A percentile compares a stretch with the other conserved stretches of the same genome.
phyloP scores from a whole-genome alignment of 345 rosid genomes.

The Psidium guajava region DNA sequence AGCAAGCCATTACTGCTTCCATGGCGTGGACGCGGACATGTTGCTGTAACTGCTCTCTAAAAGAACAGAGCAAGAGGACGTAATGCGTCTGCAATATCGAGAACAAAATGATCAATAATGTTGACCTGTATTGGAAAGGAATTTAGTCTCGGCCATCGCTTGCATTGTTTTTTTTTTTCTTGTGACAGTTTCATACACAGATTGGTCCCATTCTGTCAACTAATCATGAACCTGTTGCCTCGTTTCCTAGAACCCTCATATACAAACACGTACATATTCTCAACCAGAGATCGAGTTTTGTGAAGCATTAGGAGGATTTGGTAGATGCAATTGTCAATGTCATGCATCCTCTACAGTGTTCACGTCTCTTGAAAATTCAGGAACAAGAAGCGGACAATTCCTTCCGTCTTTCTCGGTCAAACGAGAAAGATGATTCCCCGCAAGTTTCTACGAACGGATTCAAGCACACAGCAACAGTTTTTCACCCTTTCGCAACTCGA shows the following conservation, averaged over 20 bases:
- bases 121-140: not conserved
- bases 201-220: not conserved
- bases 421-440: not conserved
- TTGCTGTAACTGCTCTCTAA: slow-evolving; percentile 95
- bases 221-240: not conserved
- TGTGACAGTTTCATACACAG: not conserved
- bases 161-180: not conserved
- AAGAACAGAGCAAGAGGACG: slow-evolving; percentile 80
- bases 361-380: not conserved
- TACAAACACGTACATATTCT: not conserved
- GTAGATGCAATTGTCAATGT: not conserved
- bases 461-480: not conserved
- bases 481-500: not conserved
- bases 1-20: slow-evolving; percentile 99
- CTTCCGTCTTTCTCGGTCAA: not conserved
- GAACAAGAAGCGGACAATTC: not conserved
- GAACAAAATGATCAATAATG: not conserved
- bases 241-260: not conserved
- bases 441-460: not conserved
- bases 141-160: not conserved
- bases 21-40: slow-evolving; percentile 98
- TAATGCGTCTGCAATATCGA: slow-evolving; percentile 57
- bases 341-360: not conserved
- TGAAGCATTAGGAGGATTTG: not conserved
- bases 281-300: not conserved